Evolutionary conservation across 2,329 filamentous ascomycete genomes (phyloP).

Genomic region (Arthrinium phaeospermum): DNA sequence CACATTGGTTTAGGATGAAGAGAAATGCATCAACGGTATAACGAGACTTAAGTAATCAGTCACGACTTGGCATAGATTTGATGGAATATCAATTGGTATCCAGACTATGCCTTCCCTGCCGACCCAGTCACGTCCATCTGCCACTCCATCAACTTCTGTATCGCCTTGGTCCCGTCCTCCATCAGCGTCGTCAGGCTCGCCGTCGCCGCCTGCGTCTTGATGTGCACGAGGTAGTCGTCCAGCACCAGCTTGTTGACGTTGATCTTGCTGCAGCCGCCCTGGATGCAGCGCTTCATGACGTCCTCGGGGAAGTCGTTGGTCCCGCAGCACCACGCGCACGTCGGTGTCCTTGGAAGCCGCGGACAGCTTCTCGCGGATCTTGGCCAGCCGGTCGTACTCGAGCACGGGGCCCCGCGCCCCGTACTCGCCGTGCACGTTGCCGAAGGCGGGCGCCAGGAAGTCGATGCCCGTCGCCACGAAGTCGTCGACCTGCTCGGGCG

Average conservation of each 20-base stretch:
- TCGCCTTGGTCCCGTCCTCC: conserved; percentile 50
- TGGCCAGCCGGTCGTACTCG: conserved; percentile 60
- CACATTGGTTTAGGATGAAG: too few relatives aligned
- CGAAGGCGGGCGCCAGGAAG: conserved; percentile 76
- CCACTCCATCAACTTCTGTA: conserved; percentile 49
- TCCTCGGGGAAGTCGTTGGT: conserved; percentile 59
- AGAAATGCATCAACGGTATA: too few relatives aligned
- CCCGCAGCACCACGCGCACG: conserved; percentile 57
- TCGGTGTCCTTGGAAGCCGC: conserved; percentile 35
- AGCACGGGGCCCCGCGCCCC: conserved; percentile 67
- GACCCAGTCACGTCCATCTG: conserved; percentile 55
- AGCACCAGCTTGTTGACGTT: conserved; percentile 63
- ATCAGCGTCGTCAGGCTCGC: conserved; percentile 46
- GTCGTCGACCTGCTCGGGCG: conserved; percentile 70
- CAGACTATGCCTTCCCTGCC: conserved; percentile 42
- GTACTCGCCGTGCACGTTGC: conserved; percentile 78
- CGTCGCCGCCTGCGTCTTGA: conserved; percentile 46
- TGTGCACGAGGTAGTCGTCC: conserved; percentile 49
- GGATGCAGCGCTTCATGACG: conserved; percentile 58
- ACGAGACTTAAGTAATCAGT: too few relatives aligned
- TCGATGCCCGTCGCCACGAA: conserved; percentile 76
- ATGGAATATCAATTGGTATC: too few relatives aligned
- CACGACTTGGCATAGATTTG: too few relatives aligned
- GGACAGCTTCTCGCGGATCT: conserved; percentile 40
- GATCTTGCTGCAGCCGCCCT: conserved; percentile 57